Conservation (phyloP, 164 flowering plant genomes). For the Paratinospora sagittata region DNA sequence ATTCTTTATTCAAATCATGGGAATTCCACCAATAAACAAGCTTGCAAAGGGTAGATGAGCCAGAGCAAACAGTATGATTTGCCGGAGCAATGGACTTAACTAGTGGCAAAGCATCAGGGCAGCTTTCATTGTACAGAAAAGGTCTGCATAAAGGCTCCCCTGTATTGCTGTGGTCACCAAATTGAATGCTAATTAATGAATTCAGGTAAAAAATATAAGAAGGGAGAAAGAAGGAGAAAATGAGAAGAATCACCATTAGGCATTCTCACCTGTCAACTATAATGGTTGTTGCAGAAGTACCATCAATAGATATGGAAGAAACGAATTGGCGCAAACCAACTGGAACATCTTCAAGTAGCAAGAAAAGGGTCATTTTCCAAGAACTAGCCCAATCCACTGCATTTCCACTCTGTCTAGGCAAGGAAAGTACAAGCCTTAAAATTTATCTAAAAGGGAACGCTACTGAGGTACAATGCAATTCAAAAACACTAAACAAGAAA, state of each 20-base stretch:
- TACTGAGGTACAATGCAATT: neutral
- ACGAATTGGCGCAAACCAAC: constrained; percentile 39
- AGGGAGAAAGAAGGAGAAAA: neutral
- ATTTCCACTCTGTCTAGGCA: constrained; percentile 71
- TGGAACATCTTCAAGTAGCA: constrained; percentile 70
- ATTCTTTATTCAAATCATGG: constrained; percentile 33
- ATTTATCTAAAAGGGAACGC: neutral
- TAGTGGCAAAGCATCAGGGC: constrained; percentile 72
- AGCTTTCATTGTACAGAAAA: constrained; percentile 76
- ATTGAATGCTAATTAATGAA: neutral
- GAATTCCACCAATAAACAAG: constrained; percentile 86
- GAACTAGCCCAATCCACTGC: constrained; percentile 61
- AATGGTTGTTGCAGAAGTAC: constrained; percentile 91
- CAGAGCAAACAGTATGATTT: constrained; percentile 90
- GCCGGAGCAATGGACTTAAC: constrained; percentile 80
- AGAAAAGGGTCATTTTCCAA: constrained; percentile 68
- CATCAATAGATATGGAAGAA: constrained; percentile 80
- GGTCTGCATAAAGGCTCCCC: constrained; percentile 76
- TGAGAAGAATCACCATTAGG: neutral
- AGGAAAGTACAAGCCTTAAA: constrained; percentile 21
- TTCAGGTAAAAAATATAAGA: constrained; percentile 1
- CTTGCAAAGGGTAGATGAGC: constrained; percentile 83
- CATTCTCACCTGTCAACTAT: constrained; percentile 65
- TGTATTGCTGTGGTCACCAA: constrained; percentile 43
- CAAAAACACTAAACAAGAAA: too few relatives aligned